Base-by-base conservation (phyloP, 129 eudicot genomes). In the Centella asiatica region DNA sequence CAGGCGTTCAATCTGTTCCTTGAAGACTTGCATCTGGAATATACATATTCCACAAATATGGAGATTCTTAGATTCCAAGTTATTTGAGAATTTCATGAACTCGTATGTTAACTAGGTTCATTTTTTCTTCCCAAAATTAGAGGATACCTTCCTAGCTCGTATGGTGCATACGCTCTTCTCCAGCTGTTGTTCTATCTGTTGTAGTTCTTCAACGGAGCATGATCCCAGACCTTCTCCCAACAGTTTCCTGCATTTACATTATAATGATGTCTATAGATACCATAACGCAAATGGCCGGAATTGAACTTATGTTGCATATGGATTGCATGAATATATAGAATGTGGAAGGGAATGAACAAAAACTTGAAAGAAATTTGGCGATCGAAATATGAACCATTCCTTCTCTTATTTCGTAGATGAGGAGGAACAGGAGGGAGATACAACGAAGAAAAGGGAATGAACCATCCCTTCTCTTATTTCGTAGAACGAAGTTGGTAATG, bases 161-260 rank as follows among this genome's bases (percentile, higher is more conserved):
- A 92, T 62, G 47, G 42, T 80, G 73, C 37, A 23, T 51, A 80
- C 90, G 54, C 98, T 80, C 55, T 76, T 76, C 69, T 87, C 95
- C 36, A 87, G 65, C 73, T 92, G 98, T 12, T 71, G 82, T 64
- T 92, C 98, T 24, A 87, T 54, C 67, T 78, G 78, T 44, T 81
- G 75, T 51, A 92, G 84, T 71, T 92, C 96, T 55, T 82, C 94
- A 63, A 87, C 59, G 67, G 66, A 60, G 90, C 88, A 84, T 67
- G 85, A 48, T 29, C 85, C 82, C 64, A 87, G 26, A 22, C 85
- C 85, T 76, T 92, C 94, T 45, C 98, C 98, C 74, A 92, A 71
- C 28, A 92, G 86, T 69, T 77, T 92, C 79, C 95, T 92, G 54
- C 54, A 54, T 10, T 39, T 44, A 46, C 28, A 49, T n/a, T 13